These are phyloP conservation scores for Sequoiadendron giganteum DNA, from an alignment of 75 land plant species.

Conservation along the genomic window DNA sequence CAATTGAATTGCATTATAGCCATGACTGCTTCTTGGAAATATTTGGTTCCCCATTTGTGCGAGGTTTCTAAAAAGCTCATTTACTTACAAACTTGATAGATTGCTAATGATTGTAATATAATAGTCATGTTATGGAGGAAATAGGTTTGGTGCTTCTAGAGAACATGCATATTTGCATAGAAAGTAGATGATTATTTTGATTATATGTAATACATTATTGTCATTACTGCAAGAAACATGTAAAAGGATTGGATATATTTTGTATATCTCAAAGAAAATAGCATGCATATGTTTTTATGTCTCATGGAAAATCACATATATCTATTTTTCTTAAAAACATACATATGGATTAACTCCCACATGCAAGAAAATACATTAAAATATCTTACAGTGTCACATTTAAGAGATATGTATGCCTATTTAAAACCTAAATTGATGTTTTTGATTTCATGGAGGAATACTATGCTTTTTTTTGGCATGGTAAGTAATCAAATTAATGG, in stretches of 20 bases:
- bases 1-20: neutral
- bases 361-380: neutral
- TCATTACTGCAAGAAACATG: neutral
- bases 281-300: neutral
- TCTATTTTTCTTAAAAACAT: neutral
- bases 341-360: neutral
- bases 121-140: neutral
- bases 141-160: neutral
- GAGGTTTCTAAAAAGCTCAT: neutral
- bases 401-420: neutral
- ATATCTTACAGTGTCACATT: neutral
- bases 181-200: neutral
- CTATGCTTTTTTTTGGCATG: too few relatives aligned
- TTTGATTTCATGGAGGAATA: neutral
- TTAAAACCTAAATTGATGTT: neutral
- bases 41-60: neutral
- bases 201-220: neutral
- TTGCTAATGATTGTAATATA: neutral
- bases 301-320: neutral
- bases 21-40: neutral
- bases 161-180: neutral
- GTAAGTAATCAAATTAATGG: too few relatives aligned
- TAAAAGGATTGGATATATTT: neutral
- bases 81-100: neutral
- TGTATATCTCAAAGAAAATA: neutral